Conservation (phyloP, 164 flowering plant genomes). For the Cinnamomum micranthum region DNA sequence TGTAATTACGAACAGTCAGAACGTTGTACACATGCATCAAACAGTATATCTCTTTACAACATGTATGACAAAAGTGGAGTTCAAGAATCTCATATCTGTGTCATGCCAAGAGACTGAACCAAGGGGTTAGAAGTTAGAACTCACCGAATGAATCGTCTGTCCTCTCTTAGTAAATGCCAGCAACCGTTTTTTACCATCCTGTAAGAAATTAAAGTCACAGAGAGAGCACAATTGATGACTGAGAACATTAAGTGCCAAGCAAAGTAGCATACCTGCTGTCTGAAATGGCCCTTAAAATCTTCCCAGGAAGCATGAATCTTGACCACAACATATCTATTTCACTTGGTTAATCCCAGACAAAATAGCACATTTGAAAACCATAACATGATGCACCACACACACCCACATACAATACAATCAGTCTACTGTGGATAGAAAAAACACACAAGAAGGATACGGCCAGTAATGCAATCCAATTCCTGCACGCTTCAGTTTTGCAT, state of each 20-base stretch:
- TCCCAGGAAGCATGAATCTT: conserved; percentile 85
- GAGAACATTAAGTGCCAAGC: not conserved
- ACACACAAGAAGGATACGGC: conserved; percentile 69
- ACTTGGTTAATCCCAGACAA: conserved; percentile 19
- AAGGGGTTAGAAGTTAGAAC: conserved; percentile 13
- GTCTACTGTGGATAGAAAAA: not conserved
- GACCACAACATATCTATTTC: conserved; percentile 74
- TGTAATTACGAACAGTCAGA: no score
- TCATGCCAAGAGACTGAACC: not conserved
- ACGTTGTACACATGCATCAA: no score
- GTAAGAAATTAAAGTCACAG: conserved; percentile 1
- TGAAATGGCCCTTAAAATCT: conserved; percentile 70
- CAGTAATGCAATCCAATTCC: conserved; percentile 74
- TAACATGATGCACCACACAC: not conserved
- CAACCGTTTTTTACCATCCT: conserved; percentile 83
- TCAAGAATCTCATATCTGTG: not conserved
- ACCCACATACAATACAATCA: not conserved
- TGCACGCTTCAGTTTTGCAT: conserved; percentile 88
- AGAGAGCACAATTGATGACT: not conserved
- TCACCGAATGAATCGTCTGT: conserved; percentile 62
- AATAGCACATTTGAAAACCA: not conserved
- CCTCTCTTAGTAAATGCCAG: conserved; percentile 90
- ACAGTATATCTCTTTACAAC: no score
- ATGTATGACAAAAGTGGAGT: no score
- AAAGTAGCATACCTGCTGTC: conserved; percentile 50